Evolutionary conservation across 176 grass and related monocot genomes (phyloP), one percentile per base, ranked within the genome.

Genomic region (Canna indica): DNA sequence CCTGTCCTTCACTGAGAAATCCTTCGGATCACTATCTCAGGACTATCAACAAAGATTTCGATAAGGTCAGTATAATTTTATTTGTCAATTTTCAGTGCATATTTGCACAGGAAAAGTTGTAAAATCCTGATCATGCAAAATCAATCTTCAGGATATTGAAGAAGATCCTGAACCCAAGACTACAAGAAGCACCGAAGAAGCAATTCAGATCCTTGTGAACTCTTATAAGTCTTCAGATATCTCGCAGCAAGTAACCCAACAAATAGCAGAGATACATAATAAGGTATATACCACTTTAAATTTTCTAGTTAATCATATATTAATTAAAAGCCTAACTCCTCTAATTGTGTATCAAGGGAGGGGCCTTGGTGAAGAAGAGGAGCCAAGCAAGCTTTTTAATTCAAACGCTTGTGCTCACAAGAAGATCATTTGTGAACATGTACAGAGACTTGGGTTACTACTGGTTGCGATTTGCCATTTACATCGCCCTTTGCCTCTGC

Each of bases 31-130:
- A 88, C 46, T 92, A 81, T 35, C 28, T 92, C 24, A 74, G 83
- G 26, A 92, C 81, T 9, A 78, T 92, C 32, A 92, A 92, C 62
- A 88, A 80, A 78, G 89, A 92, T 42, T 92, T 92, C 35, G 85
- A 92, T 12, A 71, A 70, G 72, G 88, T 82, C 60, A 6, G 30
- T 52, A n/a, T 1, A 14, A 11, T 64, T 10, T 60, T 27, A 0
- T 66, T 16, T 10, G 3, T 16, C 41, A 44, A 44, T 44, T 44
- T 2, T 11, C 41, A 44, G 41, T 10, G 41, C 7, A 10, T 1
- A n/a, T n/a, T n/a, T n/a, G n/a, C n/a, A n/a, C n/a, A n/a, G n/a
- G n/a, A 44, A 5, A 44, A 44, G 41, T 5, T 5, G 41, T 4
- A 11, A 0, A 11, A 44, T 7, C 5, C 3, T 44, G n/a, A n/a